phyloP scores from a whole-genome alignment of 2,329 filamentous ascomycete species.

The Emmonsiellopsis sp. region DNA sequence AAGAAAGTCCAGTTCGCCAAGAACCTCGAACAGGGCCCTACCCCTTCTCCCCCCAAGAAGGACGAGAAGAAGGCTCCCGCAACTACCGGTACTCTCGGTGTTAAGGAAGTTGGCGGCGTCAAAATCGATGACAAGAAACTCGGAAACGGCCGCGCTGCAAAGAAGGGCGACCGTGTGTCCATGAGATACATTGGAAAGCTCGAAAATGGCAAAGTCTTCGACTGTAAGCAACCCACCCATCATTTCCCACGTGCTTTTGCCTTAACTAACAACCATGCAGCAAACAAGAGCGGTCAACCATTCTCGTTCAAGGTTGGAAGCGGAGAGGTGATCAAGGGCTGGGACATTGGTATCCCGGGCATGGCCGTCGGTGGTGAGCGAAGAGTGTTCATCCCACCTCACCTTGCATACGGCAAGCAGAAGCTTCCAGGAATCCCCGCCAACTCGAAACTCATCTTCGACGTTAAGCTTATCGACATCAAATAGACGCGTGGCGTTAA shows the following conservation, averaged over 20 bases:
- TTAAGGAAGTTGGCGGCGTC: slow-evolving; percentile 79
- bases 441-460: slow-evolving; percentile 88
- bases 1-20: slow-evolving; percentile 99
- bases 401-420: slow-evolving; percentile 83
- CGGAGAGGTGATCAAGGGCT: slow-evolving; percentile 97
- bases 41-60: slow-evolving; percentile 49
- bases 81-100: slow-evolving; percentile 50
- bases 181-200: slow-evolving; percentile 99
- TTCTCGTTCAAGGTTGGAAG: slow-evolving; percentile 92
- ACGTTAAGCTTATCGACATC: slow-evolving; percentile 77
- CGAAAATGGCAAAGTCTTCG: slow-evolving; percentile 87
- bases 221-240: slow-evolving; percentile 54
- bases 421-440: slow-evolving; percentile 73
- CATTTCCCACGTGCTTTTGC: not conserved
- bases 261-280: slow-evolving; percentile 34
- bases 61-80: slow-evolving; percentile 38
- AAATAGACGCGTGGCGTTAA: slow-evolving; percentile 48
- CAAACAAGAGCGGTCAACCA: slow-evolving; percentile 98
- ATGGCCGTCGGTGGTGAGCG: slow-evolving; percentile 93
- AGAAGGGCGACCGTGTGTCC: slow-evolving; percentile 81
- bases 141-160: slow-evolving; percentile 73
- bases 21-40: slow-evolving; percentile 95
- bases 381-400: slow-evolving; percentile 77
- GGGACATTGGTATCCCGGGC: slow-evolving; percentile 89
- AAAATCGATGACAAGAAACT: slow-evolving; percentile 93